Evolutionary conservation across 176 grass and related monocot species (phyloP), one percentile per base, ranked within the genome.

Genomic region (Triticum monococcum): DNA sequence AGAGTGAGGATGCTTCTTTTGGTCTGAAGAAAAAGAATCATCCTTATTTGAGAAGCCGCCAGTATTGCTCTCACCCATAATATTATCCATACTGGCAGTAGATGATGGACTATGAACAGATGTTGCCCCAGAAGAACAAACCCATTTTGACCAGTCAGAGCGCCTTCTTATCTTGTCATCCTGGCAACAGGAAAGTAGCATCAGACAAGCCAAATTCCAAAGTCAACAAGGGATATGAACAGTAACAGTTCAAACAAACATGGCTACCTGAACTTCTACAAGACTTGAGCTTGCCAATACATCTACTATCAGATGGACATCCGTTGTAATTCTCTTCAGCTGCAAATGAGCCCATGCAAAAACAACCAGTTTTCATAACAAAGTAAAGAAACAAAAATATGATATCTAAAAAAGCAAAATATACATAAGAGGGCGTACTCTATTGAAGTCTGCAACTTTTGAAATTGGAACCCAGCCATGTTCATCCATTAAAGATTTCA

Each of bases 401-500:
- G 81, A 84, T 26, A 60, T 57, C 20, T 79, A 7, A 78, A 23
- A 46, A 50, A 22, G 75, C 8, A 63, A 75, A 48, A 36, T 77
- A 26, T 80, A 64, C 41, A 87, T 85, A 85, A 85, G 69, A 88
- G 73, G 52, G 5, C 81, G 77, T 93, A 95, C 94, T 78, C 94
- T 91, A 31, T 95, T 93, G 90, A 95, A 95, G 61, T 95, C 89
- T 80, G 91, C 87, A 75, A 95, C 77, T 86, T 93, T 95, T 26
- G 89, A 86, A 83, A 91, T 85, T 41, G 82, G 67, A 87, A 93
- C 91, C 94, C 91, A 95, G 65, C 91, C 94, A 83, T 91, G 75
- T 24, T 91, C 89, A 78, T 95, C 94, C 78, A 95, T 88, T 88
- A 95, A 91, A 37, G 91, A 89, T 91, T 91, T 95, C 87, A 95